Conservation (phyloP, 83 land plant genomes). For the Picea abies region DNA sequence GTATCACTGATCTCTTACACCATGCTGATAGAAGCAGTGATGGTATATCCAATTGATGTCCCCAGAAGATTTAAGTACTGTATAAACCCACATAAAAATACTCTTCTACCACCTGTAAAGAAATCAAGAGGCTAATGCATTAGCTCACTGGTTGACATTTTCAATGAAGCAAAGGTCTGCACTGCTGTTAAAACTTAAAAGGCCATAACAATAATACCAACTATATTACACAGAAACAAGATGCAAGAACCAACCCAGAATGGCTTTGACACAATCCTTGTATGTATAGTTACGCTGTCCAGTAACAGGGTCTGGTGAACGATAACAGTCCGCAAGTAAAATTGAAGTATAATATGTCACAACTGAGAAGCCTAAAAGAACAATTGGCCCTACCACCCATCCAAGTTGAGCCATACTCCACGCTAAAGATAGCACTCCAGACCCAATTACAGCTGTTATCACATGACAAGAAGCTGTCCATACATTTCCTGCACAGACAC, state of each 20-base stretch:
- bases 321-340: constrained; percentile 71
- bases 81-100: constrained; percentile 44
- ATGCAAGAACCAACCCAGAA: constrained; percentile 44
- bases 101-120: constrained; percentile 39
- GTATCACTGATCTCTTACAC: constrained; percentile 30
- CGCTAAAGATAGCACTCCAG: constrained; percentile 81
- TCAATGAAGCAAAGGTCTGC: neutral
- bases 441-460: constrained; percentile 83
- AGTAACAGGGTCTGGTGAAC: constrained; percentile 41
- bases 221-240: neutral
- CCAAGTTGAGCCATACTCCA: constrained; percentile 88
- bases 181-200: neutral
- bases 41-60: constrained; percentile 58
- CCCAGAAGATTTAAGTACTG: constrained; percentile 58
- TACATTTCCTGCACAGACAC: constrained; percentile 43
- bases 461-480: constrained; percentile 89
- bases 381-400: constrained; percentile 73
- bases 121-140: neutral
- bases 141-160: neutral
- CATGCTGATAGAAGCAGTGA: constrained; percentile 59
- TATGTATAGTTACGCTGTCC: constrained; percentile 75
- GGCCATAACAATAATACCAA: neutral
- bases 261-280: constrained; percentile 68
- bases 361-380: constrained; percentile 50
- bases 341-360: constrained; percentile 77